Evolutionary conservation across 2,329 filamentous ascomycete genomes (phyloP), one percentile per base, ranked within the genome.

Genomic region (Aspergillus fumigatiaffinis): DNA sequence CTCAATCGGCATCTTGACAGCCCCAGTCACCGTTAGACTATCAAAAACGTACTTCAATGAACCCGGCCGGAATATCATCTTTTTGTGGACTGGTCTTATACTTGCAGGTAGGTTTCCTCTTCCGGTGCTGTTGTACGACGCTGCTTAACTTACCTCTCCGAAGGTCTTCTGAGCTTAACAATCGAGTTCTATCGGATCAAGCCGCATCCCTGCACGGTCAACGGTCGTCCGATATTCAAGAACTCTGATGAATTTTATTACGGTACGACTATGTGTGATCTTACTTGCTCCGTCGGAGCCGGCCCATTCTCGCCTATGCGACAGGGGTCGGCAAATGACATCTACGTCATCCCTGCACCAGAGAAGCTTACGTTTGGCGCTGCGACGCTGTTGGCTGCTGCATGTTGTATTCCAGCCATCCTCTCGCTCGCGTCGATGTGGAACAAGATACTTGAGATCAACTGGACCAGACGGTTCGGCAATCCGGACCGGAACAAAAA

Each of bases 41-140:
- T 88, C 86, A 1, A 73, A 73, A 17, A 89, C 86, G 0, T 89
- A 89, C 66, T 88, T 87, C 66, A 78, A 84, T 53, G 80, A 83
- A 23, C 83, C 83, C 0, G 86, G 85, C 2, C 78, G 86, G 38
- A 87, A 88, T 60, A 81, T 83, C 48, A 87, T 89, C 54, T 89
- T 88, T 62, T 35, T 87, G 0, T 89, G 87, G 86, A 85, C 84
- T 0, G 77, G 78, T 3, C 73, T 89, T 2, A 71, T 88, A 28
- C 76, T 89, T 12, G 79, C 82, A 25, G 86, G 84, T 47, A 47
- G 14, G 23, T 47, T 14, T 23, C 23, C 14, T 10, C 1, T 0
- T 85, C 86, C 86, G 0, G 0, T 76, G 32, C 21, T 14, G 21
- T 47, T 47, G 21, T 60, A 23, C 9, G 12, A 10, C 20, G 6